Evolutionary conservation across 352 stramenopile species (phyloP).

Genomic region (Phytophthora macrochlamydospora): DNA sequence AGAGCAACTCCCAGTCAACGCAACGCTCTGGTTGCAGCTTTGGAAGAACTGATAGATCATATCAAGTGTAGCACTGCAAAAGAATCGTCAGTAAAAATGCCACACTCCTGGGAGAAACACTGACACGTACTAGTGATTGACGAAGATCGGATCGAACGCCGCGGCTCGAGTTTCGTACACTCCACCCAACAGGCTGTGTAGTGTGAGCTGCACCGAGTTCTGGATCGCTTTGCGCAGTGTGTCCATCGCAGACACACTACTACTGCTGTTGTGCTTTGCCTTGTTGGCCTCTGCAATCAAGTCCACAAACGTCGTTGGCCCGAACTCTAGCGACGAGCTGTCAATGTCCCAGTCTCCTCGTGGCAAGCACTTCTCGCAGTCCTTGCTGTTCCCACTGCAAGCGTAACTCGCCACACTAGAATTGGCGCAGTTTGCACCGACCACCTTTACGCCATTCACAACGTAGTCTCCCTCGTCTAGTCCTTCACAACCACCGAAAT

Average conservation of each 20-base stretch:
- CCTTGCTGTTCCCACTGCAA: constrained; percentile 37
- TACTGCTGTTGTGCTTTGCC: constrained; percentile 38
- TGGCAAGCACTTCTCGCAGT: constrained; percentile 66
- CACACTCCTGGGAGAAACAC: not conserved
- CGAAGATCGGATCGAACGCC: constrained; percentile 53
- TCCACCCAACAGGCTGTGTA: constrained; percentile 49
- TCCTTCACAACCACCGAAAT: constrained; percentile 58
- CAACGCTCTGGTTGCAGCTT: constrained; percentile 49
- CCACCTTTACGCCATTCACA: constrained; percentile 32
- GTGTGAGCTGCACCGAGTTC: constrained; percentile 44
- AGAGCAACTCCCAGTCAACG: constrained; percentile 37
- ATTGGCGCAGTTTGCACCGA: constrained; percentile 63
- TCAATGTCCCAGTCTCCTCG: constrained; percentile 71
- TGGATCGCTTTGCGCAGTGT: constrained; percentile 39
- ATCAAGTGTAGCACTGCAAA: constrained; percentile 47
- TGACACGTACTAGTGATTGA: constrained; percentile 50
- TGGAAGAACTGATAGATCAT: constrained; percentile 72
- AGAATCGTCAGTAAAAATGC: constrained; percentile 9
- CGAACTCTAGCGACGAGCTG: constrained; percentile 68
- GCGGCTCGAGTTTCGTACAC: constrained; percentile 49
- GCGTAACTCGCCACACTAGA: constrained; percentile 47
- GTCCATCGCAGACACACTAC: constrained; percentile 29
- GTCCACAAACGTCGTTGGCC: constrained; percentile 63
- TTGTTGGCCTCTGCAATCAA: constrained; percentile 48
- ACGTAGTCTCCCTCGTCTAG: constrained; percentile 32